Evolutionary conservation across 2,329 filamentous ascomycete genomes (phyloP), one percentile per base, ranked within the genome.

Genomic region (Phaeophleospora eucalypticola): DNA sequence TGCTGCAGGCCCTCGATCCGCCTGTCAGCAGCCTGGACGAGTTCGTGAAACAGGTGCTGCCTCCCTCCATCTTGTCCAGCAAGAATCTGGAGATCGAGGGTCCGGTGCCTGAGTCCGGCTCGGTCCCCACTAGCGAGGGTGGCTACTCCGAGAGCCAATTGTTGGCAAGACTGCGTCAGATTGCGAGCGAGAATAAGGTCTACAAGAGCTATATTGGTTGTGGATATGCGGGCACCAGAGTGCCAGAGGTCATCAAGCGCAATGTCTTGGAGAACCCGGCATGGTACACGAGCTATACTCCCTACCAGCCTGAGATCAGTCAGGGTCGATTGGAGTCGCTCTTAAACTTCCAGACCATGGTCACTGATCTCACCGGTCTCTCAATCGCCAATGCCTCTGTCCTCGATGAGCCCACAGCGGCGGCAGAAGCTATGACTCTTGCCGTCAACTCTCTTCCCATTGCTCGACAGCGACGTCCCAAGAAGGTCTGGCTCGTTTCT

Each of bases 271-370:
- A 97, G 75, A 91, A 86, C 66, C 91, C 91, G 4, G 89, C 84
- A 8, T 97, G 91, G 91, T 97, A 97, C 68, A 97, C 91, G 34
- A 95, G 89, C 71, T 96, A 97, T 69, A 96, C 91, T 0, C 91
- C 91, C 14, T 97, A 96, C 70, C 91, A 97, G 72, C 86, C 91
- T 2, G 91, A 97, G 72, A 95, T 97, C 73, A 95, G 89, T 67
- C 91, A 97, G 71, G 91, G 91, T 29, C 83, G 91, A 45, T 71
- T 97, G 52, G 89, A 96, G 75, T 95, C 89, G 4, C 74, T 97
- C 44, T 75, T 97, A 53, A 97, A 97, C 75, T 97, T 89, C 73
- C 91, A 97, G 75, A 97, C 91, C 15, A 77, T 97, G 74, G 85
- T 95, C 7, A 83, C 84, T 2, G 91, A 96, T 65, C 74, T 97